phyloP scores from a whole-genome alignment of 331 rosid species.

The Spiraea crenata region DNA sequence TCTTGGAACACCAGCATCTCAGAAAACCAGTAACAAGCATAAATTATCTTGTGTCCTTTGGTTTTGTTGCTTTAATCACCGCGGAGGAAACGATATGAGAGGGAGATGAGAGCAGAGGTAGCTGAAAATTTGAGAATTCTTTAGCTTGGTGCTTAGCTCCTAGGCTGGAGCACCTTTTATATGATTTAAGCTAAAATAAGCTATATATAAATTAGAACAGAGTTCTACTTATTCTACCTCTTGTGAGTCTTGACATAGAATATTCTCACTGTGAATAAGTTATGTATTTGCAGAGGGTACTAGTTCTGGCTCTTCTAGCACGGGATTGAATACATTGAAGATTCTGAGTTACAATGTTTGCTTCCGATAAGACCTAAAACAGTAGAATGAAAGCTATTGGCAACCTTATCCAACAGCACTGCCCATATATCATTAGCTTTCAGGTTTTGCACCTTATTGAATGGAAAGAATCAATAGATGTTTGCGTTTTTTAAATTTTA shows the following conservation, averaged over 20 bases:
- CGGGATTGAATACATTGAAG: conserved; percentile 37
- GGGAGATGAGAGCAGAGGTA: not conserved
- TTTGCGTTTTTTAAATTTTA: not conserved
- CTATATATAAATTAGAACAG: not conserved
- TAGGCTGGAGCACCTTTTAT: not conserved
- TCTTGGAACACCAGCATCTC: too few relatives aligned
- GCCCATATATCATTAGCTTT: conserved; percentile 78
- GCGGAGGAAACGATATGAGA: not conserved
- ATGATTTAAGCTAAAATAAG: not conserved
- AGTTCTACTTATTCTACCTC: not conserved
- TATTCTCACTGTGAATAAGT: not conserved
- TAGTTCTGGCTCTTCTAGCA: conserved; percentile 28
- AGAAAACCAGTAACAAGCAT: too few relatives aligned
- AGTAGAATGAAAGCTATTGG: conserved; percentile 88
- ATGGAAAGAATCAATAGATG: not conserved
- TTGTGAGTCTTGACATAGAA: not conserved
- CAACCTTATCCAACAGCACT: conserved; percentile 68
- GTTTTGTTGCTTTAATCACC: not conserved
- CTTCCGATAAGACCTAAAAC: conserved; percentile 84
- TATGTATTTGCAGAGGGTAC: conserved; percentile 30
- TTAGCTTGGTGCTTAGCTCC: not conserved
- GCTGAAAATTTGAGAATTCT: not conserved
- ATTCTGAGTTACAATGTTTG: conserved; percentile 81
- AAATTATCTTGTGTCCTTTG: too few relatives aligned
- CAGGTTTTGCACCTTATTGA: conserved; percentile 46